phyloP scores from a whole-genome alignment of 345 rosid species.

The Triadica sebifera region DNA sequence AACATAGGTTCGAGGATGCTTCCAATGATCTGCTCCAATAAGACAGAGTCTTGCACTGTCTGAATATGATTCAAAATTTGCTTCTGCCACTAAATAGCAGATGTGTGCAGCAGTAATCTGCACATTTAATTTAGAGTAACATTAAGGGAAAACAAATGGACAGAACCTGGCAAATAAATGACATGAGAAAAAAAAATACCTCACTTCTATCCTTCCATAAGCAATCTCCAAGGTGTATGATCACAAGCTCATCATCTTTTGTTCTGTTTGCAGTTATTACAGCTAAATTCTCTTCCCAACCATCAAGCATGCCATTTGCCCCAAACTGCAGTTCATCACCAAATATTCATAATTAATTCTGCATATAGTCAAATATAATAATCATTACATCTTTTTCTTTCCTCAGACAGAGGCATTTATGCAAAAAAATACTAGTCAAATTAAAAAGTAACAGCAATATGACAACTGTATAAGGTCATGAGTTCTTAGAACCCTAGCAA shows the following conservation, averaged over 20 bases:
- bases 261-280: slow-evolving; percentile 96
- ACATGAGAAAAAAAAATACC: slow-evolving; percentile 44
- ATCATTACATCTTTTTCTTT: not conserved
- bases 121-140: slow-evolving; percentile 23
- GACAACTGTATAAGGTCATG: not conserved
- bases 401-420: not conserved
- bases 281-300: slow-evolving; percentile 98
- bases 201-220: slow-evolving; percentile 96
- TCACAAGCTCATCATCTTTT: slow-evolving; percentile 90
- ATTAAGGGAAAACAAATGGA: slow-evolving; percentile 22
- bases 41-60: slow-evolving; percentile 79
- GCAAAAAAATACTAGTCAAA: not conserved
- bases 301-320: slow-evolving; percentile 85
- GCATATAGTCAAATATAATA: not conserved
- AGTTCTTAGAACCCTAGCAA: not conserved
- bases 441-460: not conserved
- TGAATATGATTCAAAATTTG: slow-evolving; percentile 77
- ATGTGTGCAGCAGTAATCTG: slow-evolving; percentile 82
- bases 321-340: slow-evolving; percentile 44
- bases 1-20: slow-evolving; percentile 68
- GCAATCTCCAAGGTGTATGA: slow-evolving; percentile 96
- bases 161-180: slow-evolving; percentile 9
- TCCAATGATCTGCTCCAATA: slow-evolving; percentile 84
- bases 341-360: slow-evolving; percentile 7
- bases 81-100: slow-evolving; percentile 80